These are phyloP conservation scores for Didymella keratinophila DNA, from an alignment of 2,329 filamentous ascomycete genomes.

Conservation along the genomic window DNA sequence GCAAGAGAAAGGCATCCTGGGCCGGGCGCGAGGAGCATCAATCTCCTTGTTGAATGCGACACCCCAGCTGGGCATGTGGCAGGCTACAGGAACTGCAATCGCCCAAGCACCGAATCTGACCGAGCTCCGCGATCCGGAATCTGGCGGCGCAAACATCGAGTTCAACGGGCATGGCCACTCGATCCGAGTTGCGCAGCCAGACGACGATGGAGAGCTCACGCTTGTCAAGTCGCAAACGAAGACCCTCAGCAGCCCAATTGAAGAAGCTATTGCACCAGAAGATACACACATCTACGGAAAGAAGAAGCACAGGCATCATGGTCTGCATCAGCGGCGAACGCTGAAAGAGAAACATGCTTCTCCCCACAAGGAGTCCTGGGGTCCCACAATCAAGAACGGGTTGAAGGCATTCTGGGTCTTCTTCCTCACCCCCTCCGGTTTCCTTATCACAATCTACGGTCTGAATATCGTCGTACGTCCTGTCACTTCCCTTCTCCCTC, in stretches of 20 bases:
- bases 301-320: conserved; percentile 1
- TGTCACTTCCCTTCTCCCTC: too few relatives aligned
- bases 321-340: conserved; percentile 23
- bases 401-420: conserved; percentile 73
- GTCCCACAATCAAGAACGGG: conserved; percentile 65
- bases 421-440: conserved; percentile 76
- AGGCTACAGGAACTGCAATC: conserved; percentile 52
- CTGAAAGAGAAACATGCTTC: conserved; percentile 37
- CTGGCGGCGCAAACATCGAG: conserved; percentile 30
- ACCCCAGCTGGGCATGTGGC: conserved; percentile 52
- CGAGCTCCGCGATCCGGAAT: conserved; percentile 44
- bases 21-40: conserved; percentile 38
- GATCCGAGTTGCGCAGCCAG: conserved; percentile 24
- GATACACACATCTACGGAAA: conserved; percentile 4
- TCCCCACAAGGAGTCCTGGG: conserved; percentile 53
- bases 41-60: conserved; percentile 45
- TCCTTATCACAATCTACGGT: conserved; percentile 78
- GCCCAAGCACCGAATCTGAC: conserved; percentile 52
- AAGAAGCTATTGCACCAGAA: background rate
- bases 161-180: conserved; percentile 27
- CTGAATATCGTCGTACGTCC: conserved; percentile 70
- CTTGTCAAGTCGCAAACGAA: conserved; percentile 22
- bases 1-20: conserved; percentile 21
- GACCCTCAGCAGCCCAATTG: background rate
- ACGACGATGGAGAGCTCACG: conserved; percentile 23